Evolutionary conservation across 192 early-diverging fungal genomes (phyloP).

Genomic region (Coemansia brasiliensis): DNA sequence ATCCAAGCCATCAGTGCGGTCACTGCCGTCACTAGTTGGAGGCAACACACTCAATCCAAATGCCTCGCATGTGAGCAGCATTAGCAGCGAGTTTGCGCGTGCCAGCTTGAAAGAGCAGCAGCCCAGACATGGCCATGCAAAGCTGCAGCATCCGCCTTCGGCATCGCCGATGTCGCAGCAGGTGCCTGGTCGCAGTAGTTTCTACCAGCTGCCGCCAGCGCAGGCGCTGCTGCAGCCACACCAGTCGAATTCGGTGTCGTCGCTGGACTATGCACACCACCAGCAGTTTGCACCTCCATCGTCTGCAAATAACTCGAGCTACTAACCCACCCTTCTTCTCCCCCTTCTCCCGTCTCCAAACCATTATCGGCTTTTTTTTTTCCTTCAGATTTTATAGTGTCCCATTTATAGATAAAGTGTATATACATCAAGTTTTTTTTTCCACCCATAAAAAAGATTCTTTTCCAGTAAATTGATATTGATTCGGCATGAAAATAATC

Average conservation of each 20-base stretch:
- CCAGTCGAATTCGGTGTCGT: not conserved
- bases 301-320: constrained; percentile 17
- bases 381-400: not conserved
- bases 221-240: constrained; percentile 46
- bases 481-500: no score
- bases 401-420: not conserved
- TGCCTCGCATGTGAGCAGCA: constrained; percentile 1
- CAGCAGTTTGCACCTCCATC: constrained; percentile 13
- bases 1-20: constrained; percentile 36
- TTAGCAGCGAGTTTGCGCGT: constrained; percentile 28
- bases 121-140: constrained; percentile 3
- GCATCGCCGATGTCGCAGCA: constrained; percentile 28
- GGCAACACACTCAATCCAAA: not conserved
- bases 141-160: constrained; percentile 12
- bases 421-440: not conserved
- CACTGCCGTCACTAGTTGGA: constrained; percentile 38
- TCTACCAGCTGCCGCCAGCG: constrained; percentile 42
- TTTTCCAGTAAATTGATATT: no score
- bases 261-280: constrained; percentile 13
- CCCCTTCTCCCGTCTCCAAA: no score
- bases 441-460: no score
- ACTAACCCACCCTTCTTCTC: not conserved
- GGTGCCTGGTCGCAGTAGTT: constrained; percentile 15
- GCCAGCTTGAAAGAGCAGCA: constrained; percentile 18
- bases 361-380: not conserved